Conservation (phyloP, 1,284 basidiomycete species). For the Melampsora americana region DNA sequence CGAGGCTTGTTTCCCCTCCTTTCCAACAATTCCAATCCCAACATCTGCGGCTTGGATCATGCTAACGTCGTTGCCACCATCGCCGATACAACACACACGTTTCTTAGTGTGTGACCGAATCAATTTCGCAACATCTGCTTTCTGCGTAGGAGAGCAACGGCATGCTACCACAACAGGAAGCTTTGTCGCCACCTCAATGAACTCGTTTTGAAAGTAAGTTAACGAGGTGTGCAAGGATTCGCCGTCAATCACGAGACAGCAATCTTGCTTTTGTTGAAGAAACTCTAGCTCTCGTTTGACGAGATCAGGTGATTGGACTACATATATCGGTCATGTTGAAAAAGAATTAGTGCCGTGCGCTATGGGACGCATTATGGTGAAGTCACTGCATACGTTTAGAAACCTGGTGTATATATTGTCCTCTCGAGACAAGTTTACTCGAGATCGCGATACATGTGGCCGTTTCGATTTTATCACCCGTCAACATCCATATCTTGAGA, state of each 20-base stretch:
- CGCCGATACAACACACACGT: conserved; percentile 94
- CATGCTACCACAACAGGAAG: conserved; percentile 95
- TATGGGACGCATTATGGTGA: background rate
- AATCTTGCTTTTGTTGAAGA: conserved; percentile 87
- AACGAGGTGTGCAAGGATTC: conserved; percentile 92
- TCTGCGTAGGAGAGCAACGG: conserved; percentile 96
- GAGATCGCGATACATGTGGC: conserved; percentile 97
- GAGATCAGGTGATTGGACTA: conserved; percentile 78
- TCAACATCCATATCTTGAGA: conserved; percentile 99
- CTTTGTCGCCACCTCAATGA: conserved; percentile 92
- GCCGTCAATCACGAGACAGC: conserved; percentile 98
- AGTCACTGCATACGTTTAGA: conserved; percentile 69
- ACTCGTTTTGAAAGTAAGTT: conserved; percentile 83
- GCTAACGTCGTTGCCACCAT: conserved; percentile 90
- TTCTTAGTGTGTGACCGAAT: conserved; percentile 87
- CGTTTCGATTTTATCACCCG: conserved; percentile 98
- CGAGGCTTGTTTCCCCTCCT: conserved; percentile 97
- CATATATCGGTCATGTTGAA: background rate
- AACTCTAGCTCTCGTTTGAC: conserved; percentile 90
- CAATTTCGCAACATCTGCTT: conserved; percentile 90
- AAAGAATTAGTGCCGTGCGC: background rate
- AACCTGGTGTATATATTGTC: conserved; percentile 96
- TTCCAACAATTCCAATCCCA: conserved; percentile 95
- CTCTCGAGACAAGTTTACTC: conserved; percentile 88
- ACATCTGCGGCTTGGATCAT: conserved; percentile 96